Base-by-base conservation (phyloP, 768 basidiomycete species). In the Multifurca ochricompacta region DNA sequence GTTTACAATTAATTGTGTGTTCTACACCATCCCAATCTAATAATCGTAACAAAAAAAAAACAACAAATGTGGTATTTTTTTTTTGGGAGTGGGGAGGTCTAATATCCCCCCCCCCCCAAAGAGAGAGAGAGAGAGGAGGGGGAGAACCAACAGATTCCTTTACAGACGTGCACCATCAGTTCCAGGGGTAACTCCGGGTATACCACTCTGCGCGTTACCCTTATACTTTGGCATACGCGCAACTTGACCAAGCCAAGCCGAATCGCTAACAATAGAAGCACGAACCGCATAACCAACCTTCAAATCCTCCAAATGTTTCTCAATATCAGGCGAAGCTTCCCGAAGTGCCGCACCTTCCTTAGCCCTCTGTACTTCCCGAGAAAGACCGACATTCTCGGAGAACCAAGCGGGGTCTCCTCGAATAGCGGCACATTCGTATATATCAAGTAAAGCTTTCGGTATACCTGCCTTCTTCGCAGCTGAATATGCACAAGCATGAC, bases 401-500 rank as follows among this genome's bases (percentile, higher is more conserved):
- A 57, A 64, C 58, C 59, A 61, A 3, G 28, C 40, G 16, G 59
- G 34, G 45, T 63, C 54, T 11, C 43, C 39, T 6, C 53, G 51
- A 19, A 65, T 44, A 14, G 54, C 55, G 1, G 40, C 44, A 18
- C 45, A 51, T 40, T 59, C 54, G 51, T 48, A 65, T 2, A 64
- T 34, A 36, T 60, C 56, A 27, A 65, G 51, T 2, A 65, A 47
- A 3, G 44, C 52, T 18, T 42, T 41, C 2, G 54, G 48, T 3
- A 65, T 47, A 3, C 45, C 53, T 3, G 52, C 60, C 25, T 28
- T 48, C 9, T 48, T 16, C 0, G 62, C 59, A 4, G 53, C 53
- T 4, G 58, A 59, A 34, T 58, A 60, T 1, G 65, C 65, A 18
- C 56, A 42, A 2, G 59, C 56, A 32, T 60, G 51, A 14, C 63